A percentile compares a stretch with the other conserved stretches of the same genome.
These are phyloP conservation scores for Pyricularia sp. DNA, from an alignment of 2,329 filamentous ascomycete species.

Conservation along the genomic window DNA sequence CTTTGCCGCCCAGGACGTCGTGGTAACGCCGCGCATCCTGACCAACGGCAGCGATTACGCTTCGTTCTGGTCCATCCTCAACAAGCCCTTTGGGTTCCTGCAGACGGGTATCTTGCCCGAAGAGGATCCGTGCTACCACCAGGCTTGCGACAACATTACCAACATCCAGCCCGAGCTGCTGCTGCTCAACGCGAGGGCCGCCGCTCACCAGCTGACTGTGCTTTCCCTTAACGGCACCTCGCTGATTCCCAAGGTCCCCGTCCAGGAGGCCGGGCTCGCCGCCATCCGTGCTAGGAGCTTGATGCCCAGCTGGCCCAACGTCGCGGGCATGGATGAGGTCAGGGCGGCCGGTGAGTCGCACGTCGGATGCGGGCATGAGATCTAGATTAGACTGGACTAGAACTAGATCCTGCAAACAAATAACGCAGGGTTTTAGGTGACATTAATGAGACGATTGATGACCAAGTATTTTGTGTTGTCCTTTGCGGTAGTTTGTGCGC, in stretches of 20 bases:
- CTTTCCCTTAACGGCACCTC: constrained; percentile 20
- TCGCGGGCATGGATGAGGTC: constrained; percentile 19
- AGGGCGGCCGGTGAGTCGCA: constrained; percentile 24
- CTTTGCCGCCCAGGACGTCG: constrained; percentile 20
- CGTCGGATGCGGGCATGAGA: constrained; percentile 23
- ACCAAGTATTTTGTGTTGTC: neutral
- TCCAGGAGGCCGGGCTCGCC: constrained; percentile 15
- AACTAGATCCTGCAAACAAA: neutral
- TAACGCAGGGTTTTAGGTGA: neutral
- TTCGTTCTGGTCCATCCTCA: constrained; percentile 28
- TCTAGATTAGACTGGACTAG: constrained; percentile 14
- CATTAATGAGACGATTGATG: neutral
- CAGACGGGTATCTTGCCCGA: constrained; percentile 58
- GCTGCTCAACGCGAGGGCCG: constrained; percentile 43
- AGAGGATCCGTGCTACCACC: constrained; percentile 57
- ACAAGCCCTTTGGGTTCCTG: constrained; percentile 51
- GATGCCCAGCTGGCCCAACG: constrained; percentile 8
- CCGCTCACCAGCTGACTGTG: constrained; percentile 32
- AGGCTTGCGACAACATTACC: constrained; percentile 48
- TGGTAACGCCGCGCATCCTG: constrained; percentile 39
- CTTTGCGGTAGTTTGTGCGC: neutral
- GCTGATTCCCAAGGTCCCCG: constrained; percentile 20
- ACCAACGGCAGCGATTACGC: constrained; percentile 68
- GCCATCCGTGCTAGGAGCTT: constrained; percentile 11
- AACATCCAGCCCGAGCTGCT: constrained; percentile 50